phyloP scores from a whole-genome alignment of 768 basidiomycete species.

The Boletellus ananas region DNA sequence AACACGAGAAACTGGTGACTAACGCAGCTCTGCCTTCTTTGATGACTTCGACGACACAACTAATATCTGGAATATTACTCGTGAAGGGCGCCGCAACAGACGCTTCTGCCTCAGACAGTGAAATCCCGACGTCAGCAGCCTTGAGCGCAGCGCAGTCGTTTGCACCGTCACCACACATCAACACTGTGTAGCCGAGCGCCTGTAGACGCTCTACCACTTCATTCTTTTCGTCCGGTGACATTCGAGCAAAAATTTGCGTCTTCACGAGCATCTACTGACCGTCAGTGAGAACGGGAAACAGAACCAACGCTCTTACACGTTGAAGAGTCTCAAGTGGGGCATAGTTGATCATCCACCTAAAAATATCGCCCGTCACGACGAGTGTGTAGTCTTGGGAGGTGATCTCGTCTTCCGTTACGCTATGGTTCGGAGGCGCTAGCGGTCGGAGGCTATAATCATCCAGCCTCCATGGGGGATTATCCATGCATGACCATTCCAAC shows the following conservation, averaged over 20 bases:
- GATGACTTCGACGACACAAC: slow-evolving; percentile 94
- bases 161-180: slow-evolving; percentile 98
- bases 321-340: slow-evolving; percentile 93
- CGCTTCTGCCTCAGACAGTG: slow-evolving; percentile 95
- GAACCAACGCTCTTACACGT: slow-evolving; percentile 47
- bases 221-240: slow-evolving; percentile 99
- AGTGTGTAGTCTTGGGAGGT: slow-evolving; percentile 86
- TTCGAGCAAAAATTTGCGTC: slow-evolving; percentile 93
- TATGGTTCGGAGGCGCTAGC: slow-evolving; percentile 63
- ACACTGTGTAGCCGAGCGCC: slow-evolving; percentile 88
- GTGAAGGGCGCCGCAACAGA: slow-evolving; percentile 99
- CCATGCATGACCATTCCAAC: slow-evolving; percentile 89
- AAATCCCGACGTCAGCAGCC: slow-evolving; percentile 96
- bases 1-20: slow-evolving; percentile 98
- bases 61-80: slow-evolving; percentile 87
- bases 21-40: slow-evolving; percentile 94
- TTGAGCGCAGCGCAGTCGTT: slow-evolving; percentile 99
- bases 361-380: slow-evolving; percentile 91
- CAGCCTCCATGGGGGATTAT: slow-evolving; percentile 78
- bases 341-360: slow-evolving; percentile 97
- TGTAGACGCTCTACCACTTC: slow-evolving; percentile 96
- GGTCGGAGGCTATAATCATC: slow-evolving; percentile 90
- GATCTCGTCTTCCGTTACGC: slow-evolving; percentile 66
- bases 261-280: slow-evolving; percentile 89
- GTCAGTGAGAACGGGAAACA: neutral